These are phyloP conservation scores for Sporisorium graminicola DNA, from an alignment of 1,284 basidiomycete genomes.

Conservation along the genomic window DNA sequence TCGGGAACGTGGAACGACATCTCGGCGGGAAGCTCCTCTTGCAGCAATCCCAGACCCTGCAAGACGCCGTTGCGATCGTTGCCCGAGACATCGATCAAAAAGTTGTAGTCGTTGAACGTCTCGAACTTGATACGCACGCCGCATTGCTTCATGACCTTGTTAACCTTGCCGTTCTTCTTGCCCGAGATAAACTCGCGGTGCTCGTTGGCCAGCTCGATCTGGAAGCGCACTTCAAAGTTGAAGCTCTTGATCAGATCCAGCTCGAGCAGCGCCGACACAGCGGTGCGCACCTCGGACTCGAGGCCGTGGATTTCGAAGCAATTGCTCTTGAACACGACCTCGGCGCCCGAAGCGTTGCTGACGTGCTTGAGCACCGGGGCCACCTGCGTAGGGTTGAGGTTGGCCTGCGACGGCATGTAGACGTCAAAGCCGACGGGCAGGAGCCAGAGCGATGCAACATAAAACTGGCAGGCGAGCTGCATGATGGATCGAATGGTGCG, in stretches of 20 bases:
- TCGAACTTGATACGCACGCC: slow-evolving; percentile 99
- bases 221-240: slow-evolving; percentile 97
- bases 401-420: slow-evolving; percentile 80
- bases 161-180: slow-evolving; percentile 72
- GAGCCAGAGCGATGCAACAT: slow-evolving; percentile 95
- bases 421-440: slow-evolving; percentile 93
- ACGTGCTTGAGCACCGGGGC: slow-evolving; percentile 87
- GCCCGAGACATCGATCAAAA: slow-evolving; percentile 84
- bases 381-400: slow-evolving; percentile 85
- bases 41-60: slow-evolving; percentile 87
- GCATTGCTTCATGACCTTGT: slow-evolving; percentile 73
- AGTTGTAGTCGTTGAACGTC: slow-evolving; percentile 98
- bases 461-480: slow-evolving; percentile 94
- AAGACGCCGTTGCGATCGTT: slow-evolving; percentile 77
- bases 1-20: slow-evolving; percentile 99
- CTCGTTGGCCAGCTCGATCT: slow-evolving; percentile 97
- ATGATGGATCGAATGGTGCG: slow-evolving; percentile 94
- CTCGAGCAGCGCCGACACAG: slow-evolving; percentile 87
- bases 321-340: slow-evolving; percentile 96
- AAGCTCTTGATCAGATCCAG: slow-evolving; percentile 92
- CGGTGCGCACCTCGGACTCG: slow-evolving; percentile 88
- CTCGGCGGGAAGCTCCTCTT: slow-evolving; percentile 98
- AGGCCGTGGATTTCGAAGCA: slow-evolving; percentile 98
- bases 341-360: slow-evolving; percentile 87
- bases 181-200: slow-evolving; percentile 91